Evolutionary conservation across 2,329 filamentous ascomycete species (phyloP), one percentile per base, ranked within the genome.

Genomic region (Nectriaceae sp.): DNA sequence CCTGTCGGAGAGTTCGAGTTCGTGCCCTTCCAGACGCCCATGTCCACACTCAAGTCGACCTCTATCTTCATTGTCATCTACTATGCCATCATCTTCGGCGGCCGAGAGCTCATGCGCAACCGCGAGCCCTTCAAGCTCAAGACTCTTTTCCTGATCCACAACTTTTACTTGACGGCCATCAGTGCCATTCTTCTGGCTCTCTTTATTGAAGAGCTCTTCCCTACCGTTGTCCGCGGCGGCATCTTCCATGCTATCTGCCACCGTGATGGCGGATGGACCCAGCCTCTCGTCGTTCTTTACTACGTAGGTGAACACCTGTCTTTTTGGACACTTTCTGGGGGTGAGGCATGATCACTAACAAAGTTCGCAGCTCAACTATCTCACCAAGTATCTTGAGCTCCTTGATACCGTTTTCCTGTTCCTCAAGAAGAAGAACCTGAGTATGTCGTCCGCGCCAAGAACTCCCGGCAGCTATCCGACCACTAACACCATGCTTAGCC

Each of bases 351-450:
- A 8, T 36, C 13, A 39, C 59, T 62, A 52, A 62, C 49, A n/a
- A 24, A 37, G 16, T 21, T 37, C 36, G 16, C 67, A 97, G 92
- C 82, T 97, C 69, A 97, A 95, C 80, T 97, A 97, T 78, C 83
- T 97, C 46, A 97, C 92, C 75, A 97, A 97, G 75, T 97, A 96
- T 74, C 83, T 97, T 60, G 93, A 97, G 75, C 81, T 97, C 59
- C 77, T 97, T 62, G 93, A 97, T 74, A 97, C 93, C 51, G 86
- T 93, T 70, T 97, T 97, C 82, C 80, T 97, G 47, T 94, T 97
- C 78, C 84, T 97, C 71, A 97, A 97, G 87, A 97, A 97, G 87
- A 97, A 97, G 87, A 93, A 93, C 46, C 76, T 97, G 70, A 97
- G 69, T 71, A 63, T 24, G 68, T 63, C n/a, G n/a, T n/a, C n/a